Conservation (phyloP, 2,329 filamentous ascomycete species). For the Pseudogymnoascus sp. region DNA sequence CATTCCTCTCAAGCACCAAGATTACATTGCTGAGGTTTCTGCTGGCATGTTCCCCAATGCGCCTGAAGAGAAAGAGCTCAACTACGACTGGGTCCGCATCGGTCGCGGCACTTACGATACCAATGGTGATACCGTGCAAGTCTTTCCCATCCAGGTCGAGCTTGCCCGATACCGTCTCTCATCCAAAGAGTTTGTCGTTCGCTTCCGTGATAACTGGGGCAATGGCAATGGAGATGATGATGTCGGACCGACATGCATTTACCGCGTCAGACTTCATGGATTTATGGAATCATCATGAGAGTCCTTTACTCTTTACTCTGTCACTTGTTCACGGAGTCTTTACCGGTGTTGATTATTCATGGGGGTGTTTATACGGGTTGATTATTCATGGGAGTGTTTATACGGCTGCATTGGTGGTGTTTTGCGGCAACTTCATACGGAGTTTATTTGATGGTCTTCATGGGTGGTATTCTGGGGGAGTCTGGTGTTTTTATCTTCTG, state of each 20-base stretch:
- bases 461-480: neutral
- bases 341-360: neutral
- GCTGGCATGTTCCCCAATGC: conserved; percentile 31
- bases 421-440: neutral
- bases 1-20: conserved; percentile 41
- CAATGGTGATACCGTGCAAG: conserved; percentile 36
- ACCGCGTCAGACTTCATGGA: conserved; percentile 53
- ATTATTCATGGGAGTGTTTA: neutral
- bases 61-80: conserved; percentile 23
- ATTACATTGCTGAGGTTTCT: conserved; percentile 33
- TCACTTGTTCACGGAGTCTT: neutral
- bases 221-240: conserved; percentile 24
- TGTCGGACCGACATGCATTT: conserved; percentile 55
- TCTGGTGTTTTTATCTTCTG: conserved; percentile 2
- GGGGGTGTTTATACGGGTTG: neutral
- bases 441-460: neutral
- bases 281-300: conserved; percentile 19
- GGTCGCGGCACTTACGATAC: conserved; percentile 46
- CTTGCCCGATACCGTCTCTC: conserved; percentile 39
- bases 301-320: neutral
- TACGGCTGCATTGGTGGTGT: neutral
- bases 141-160: conserved; percentile 45
- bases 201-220: conserved; percentile 52
- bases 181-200: conserved; percentile 46
- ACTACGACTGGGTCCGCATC: conserved; percentile 46